These are phyloP conservation scores for Epichloe sp. DNA, from an alignment of 2,329 filamentous ascomycete genomes.

Conservation along the genomic window DNA sequence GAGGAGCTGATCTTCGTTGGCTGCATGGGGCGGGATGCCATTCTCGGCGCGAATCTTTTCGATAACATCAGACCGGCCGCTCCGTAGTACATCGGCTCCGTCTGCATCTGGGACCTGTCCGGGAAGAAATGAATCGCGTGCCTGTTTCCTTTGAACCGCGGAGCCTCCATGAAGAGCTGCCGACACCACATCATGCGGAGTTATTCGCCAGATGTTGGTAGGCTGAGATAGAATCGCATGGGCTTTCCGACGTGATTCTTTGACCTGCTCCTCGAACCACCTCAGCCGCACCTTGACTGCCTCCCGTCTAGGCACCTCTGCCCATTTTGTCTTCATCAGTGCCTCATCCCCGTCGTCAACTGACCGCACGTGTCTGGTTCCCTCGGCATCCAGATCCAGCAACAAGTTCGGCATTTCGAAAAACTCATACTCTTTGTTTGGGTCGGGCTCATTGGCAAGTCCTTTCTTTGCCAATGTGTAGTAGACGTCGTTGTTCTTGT, in stretches of 20 bases:
- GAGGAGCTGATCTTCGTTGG: constrained; percentile 17
- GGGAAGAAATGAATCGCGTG: neutral
- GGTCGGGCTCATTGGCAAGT: constrained; percentile 3
- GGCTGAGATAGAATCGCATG: constrained; percentile 13
- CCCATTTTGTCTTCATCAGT: constrained; percentile 19
- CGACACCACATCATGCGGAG: constrained; percentile 30
- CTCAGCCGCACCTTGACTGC: constrained; percentile 15
- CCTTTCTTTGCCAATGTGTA: constrained; percentile 14
- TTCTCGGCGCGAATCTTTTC: constrained; percentile 14
- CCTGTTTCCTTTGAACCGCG: neutral
- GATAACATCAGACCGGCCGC: constrained; percentile 3
- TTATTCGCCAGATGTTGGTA: constrained; percentile 24
- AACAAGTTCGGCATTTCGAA: constrained; percentile 29
- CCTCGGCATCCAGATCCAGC: constrained; percentile 39
- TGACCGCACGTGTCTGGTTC: constrained; percentile 28
- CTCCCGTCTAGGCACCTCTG: constrained; percentile 9
- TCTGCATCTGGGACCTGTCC: neutral
- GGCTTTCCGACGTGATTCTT: constrained; percentile 13
- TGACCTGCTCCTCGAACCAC: constrained; percentile 17
- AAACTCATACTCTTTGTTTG: constrained; percentile 13
- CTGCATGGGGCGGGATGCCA: constrained; percentile 17
- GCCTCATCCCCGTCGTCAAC: constrained; percentile 24
- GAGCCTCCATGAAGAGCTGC: constrained; percentile 13
- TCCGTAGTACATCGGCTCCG: neutral
- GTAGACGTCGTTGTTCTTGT: constrained; percentile 13